Evolutionary conservation across 306 rosid genomes (phyloP).

Genomic region (Vigna reflexopilosa): DNA sequence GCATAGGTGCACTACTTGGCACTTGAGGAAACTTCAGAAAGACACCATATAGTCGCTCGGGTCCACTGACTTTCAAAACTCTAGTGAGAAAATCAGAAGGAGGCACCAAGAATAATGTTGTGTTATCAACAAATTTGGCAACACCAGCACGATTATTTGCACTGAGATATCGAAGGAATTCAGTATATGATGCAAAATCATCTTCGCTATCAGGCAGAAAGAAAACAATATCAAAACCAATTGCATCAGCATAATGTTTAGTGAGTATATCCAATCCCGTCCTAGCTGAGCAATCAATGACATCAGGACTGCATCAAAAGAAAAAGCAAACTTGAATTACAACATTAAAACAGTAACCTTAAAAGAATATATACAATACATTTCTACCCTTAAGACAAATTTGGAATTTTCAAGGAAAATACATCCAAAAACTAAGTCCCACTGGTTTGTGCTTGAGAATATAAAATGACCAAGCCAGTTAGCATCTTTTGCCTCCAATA

Average conservation of each 20-base stretch:
- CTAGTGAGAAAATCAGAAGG: slow-evolving; percentile 92
- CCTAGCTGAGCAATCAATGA: slow-evolving; percentile 97
- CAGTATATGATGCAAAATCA: slow-evolving; percentile 99
- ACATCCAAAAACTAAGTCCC: background rate
- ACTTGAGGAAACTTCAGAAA: slow-evolving; percentile 89
- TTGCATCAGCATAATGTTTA: slow-evolving; percentile 92
- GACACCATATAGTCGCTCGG: slow-evolving; percentile 96
- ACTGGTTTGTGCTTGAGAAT: background rate
- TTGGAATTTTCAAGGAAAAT: slow-evolving; percentile 10
- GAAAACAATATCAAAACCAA: slow-evolving; percentile 90
- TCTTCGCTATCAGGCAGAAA: slow-evolving; percentile 97
- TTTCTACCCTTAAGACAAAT: slow-evolving; percentile 1
- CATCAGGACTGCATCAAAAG: slow-evolving; percentile 83
- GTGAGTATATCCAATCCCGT: slow-evolving; percentile 95
- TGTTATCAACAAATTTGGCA: slow-evolving; percentile 89
- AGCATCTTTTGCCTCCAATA: background rate
- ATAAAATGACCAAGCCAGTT: background rate
- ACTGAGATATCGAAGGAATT: slow-evolving; percentile 89
- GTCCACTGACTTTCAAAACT: slow-evolving; percentile 89
- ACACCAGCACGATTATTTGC: slow-evolving; percentile 98
- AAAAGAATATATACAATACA: slow-evolving; percentile 31
- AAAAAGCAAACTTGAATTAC: slow-evolving; percentile 42
- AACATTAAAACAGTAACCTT: slow-evolving; percentile 14
- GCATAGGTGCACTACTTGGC: slow-evolving; percentile 59
- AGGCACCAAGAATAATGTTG: slow-evolving; percentile 94